phyloP scores from a whole-genome alignment of 352 stramenopile genomes.

The Heterotrichella gracilis region DNA sequence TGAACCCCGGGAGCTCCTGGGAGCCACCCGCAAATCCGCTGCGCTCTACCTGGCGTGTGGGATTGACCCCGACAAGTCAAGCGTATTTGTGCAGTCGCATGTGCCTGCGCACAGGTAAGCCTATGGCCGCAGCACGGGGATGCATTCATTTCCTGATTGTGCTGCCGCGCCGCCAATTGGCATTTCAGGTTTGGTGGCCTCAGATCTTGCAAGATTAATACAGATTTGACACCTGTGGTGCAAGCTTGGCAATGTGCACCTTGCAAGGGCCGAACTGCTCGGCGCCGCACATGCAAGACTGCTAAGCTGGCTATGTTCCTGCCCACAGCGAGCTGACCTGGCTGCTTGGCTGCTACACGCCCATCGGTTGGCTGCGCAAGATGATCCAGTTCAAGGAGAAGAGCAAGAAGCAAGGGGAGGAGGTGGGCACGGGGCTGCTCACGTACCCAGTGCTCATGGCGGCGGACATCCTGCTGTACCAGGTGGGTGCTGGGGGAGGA shows the following conservation, averaged over 20 bases:
- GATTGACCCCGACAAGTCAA: slow-evolving; percentile 34
- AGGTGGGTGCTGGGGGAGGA: too few relatives aligned
- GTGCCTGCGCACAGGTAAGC: too few relatives aligned
- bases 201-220: too few relatives aligned
- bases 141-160: too few relatives aligned
- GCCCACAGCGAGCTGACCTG: slow-evolving; percentile 73
- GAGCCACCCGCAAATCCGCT: slow-evolving; percentile 45
- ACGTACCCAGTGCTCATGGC: slow-evolving; percentile 93
- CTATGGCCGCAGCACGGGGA: too few relatives aligned
- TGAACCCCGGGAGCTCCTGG: slow-evolving; percentile 42
- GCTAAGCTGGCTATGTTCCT: too few relatives aligned
- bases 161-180: too few relatives aligned
- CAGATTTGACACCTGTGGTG: too few relatives aligned
- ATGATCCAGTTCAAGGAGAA: slow-evolving; percentile 99
- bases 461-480: slow-evolving; percentile 90
- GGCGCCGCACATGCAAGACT: too few relatives aligned
- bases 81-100: slow-evolving; percentile 38
- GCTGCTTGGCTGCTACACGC: slow-evolving; percentile 77
- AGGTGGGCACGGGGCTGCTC: slow-evolving; percentile 54
- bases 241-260: too few relatives aligned
- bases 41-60: slow-evolving; percentile 66
- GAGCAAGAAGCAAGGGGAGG: slow-evolving; percentile 25
- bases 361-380: slow-evolving; percentile 77
- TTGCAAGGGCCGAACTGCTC: too few relatives aligned
- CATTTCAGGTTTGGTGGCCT: too few relatives aligned